Evolutionary conservation across 225 moss, liverwort and hornwort species (phyloP).

Genomic region (Polytrichum formosum): DNA sequence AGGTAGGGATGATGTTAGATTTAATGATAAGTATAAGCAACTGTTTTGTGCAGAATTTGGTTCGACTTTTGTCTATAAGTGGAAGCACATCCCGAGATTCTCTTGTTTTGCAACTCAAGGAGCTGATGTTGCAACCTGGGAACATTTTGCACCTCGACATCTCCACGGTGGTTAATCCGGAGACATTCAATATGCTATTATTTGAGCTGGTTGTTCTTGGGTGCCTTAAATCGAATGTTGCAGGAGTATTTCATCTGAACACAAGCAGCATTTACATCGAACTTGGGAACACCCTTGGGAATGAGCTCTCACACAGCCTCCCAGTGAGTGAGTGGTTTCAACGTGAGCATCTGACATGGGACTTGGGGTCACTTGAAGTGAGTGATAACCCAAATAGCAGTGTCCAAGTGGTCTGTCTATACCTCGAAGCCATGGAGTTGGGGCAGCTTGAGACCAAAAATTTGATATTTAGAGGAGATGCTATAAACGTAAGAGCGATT

Average conservation of each 20-base stretch:
- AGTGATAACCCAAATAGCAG: conserved; percentile 30
- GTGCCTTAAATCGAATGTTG: conserved; percentile 48
- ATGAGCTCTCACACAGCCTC: conserved; percentile 44
- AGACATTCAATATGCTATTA: conserved; percentile 50
- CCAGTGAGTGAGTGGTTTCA: conserved; percentile 53
- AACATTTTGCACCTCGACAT: conserved; percentile 53
- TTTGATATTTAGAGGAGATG: conserved; percentile 27
- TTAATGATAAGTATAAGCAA: too few relatives aligned
- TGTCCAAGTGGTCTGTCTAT: conserved; percentile 45
- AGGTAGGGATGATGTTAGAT: too few relatives aligned
- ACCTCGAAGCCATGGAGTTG: conserved; percentile 41
- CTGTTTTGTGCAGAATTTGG: conserved; percentile 34
- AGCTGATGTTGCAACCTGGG: conserved; percentile 26
- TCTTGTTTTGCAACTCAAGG: conserved; percentile 36
- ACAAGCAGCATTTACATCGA: conserved; percentile 42
- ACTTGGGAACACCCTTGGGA: conserved; percentile 57
- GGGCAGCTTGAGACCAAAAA: conserved; percentile 33
- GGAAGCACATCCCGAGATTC: conserved; percentile 40
- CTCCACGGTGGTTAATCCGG: conserved; percentile 37
- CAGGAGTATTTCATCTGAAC: conserved; percentile 47
- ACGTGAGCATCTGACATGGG: conserved; percentile 43
- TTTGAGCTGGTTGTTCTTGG: conserved; percentile 63
- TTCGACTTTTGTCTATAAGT: conserved; percentile 40
- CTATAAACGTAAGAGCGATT: conserved; percentile 38
- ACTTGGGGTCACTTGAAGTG: conserved; percentile 46